phyloP scores from a whole-genome alignment of 495 filamentous ascomycete species.

The Cryomyces antarcticus region DNA sequence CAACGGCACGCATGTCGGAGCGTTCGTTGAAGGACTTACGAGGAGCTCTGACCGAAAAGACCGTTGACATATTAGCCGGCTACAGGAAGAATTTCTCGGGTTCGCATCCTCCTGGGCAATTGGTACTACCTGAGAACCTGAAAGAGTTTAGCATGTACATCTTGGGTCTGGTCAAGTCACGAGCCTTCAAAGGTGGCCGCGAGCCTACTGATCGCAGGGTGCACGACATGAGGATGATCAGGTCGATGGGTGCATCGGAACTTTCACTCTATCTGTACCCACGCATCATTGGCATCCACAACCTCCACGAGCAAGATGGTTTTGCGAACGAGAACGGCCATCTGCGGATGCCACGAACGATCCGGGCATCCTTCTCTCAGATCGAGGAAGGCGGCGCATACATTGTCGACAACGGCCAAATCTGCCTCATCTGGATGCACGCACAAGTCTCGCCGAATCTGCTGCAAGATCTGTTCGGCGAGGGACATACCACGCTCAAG shows the following conservation, averaged over 20 bases:
- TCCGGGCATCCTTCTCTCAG: constrained; percentile 77
- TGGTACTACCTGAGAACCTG: constrained; percentile 85
- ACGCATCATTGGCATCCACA: constrained; percentile 79
- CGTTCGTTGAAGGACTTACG: constrained; percentile 72
- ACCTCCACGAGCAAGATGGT: constrained; percentile 48
- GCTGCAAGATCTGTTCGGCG: constrained; percentile 76
- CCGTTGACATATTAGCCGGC: constrained; percentile 78
- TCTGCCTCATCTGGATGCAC: constrained; percentile 80
- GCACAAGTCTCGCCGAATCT: constrained; percentile 55
- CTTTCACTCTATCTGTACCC: constrained; percentile 89
- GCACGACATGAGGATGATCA: constrained; percentile 78
- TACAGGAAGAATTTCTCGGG: constrained; percentile 82
- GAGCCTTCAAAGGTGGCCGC: constrained; percentile 80
- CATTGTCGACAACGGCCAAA: constrained; percentile 89
- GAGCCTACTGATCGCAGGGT: constrained; percentile 84
- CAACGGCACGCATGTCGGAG: constrained; percentile 62
- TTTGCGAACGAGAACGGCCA: constrained; percentile 81
- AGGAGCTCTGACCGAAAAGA: constrained; percentile 71
- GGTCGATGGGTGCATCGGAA: constrained; percentile 66
- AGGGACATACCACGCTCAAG: constrained; percentile 48
- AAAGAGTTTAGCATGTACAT: constrained; percentile 98
- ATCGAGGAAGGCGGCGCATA: constrained; percentile 95
- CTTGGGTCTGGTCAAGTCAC: constrained; percentile 74
- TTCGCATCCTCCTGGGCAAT: constrained; percentile 74
- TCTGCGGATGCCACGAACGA: constrained; percentile 32